A percentile compares a stretch with the other conserved stretches of the same genome.
These are phyloP conservation scores for Amaranthus tricolor DNA, from an alignment of 179 eudicot genomes.

Conservation along the genomic window DNA sequence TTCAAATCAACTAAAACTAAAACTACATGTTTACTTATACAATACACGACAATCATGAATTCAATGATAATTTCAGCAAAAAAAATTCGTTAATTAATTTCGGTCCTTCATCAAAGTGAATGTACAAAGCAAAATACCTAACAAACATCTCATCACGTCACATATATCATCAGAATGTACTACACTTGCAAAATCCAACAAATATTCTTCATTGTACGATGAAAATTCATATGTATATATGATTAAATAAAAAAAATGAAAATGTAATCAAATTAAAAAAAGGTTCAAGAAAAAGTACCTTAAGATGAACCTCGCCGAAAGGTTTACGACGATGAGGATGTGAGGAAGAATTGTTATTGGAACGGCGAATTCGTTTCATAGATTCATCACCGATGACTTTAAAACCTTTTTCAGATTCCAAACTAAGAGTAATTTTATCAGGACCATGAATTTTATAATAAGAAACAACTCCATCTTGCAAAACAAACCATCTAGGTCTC, in stretches of 20 bases:
- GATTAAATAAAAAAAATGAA: neutral
- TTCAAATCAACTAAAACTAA: neutral
- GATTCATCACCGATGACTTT: conserved; percentile 83
- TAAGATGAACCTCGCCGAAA: conserved; percentile 86
- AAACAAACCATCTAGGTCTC: conserved; percentile 83
- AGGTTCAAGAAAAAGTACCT: conserved; percentile 37
- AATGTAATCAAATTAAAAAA: neutral
- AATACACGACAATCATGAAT: too few species aligned
- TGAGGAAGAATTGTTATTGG: conserved; percentile 9
- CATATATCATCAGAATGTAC: neutral
- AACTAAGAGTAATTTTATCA: conserved; percentile 50
- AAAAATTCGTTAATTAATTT: too few species aligned
- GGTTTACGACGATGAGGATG: conserved; percentile 46
- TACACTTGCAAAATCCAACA: neutral
- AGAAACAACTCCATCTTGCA: conserved; percentile 81
- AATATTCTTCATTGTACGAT: neutral
- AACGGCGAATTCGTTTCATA: conserved; percentile 42
- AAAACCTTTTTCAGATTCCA: conserved; percentile 55
- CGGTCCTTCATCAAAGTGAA: neutral
- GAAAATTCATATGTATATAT: neutral
- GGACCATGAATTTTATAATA: conserved; percentile 89
- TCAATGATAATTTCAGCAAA: too few species aligned
- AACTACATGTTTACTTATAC: too few species aligned
- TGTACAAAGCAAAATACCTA: neutral
- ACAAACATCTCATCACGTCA: neutral